phyloP scores from a whole-genome alignment of 2,329 filamentous ascomycete genomes.

The Neocatenulostroma microsporum region DNA sequence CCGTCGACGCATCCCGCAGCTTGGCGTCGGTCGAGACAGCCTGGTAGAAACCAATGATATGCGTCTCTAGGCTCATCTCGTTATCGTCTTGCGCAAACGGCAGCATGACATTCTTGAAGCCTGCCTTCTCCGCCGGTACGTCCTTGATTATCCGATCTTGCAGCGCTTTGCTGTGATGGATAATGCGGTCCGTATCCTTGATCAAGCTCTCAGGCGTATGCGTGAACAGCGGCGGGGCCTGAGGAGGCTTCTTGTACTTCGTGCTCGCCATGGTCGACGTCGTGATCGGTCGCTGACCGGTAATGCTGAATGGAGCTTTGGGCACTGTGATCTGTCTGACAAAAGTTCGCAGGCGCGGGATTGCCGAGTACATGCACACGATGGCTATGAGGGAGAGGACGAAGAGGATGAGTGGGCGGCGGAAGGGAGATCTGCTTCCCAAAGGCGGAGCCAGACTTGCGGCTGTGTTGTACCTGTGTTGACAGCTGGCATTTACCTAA shows the following conservation, averaged over 20 bases:
- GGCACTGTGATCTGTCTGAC: constrained; percentile 23
- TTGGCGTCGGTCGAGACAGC: constrained; percentile 43
- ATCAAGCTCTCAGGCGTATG: constrained; percentile 63
- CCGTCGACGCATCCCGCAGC: constrained; percentile 44
- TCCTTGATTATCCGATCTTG: constrained; percentile 61
- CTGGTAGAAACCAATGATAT: constrained; percentile 51
- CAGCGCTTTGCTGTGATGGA: constrained; percentile 54
- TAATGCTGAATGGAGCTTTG: constrained; percentile 24
- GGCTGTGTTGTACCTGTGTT: too few species aligned
- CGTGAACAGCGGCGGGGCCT: constrained; percentile 69
- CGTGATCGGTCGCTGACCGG: constrained; percentile 31
- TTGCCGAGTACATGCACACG: constrained; percentile 28
- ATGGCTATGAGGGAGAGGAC: constrained; percentile 26
- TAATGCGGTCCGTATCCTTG: constrained; percentile 54
- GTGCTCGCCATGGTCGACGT: constrained; percentile 57
- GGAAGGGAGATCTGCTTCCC: constrained; percentile 11
- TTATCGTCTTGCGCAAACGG: constrained; percentile 62
- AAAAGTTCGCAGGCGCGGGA: constrained; percentile 26
- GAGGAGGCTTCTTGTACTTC: constrained; percentile 65
- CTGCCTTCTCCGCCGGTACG: constrained; percentile 49
- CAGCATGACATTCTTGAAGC: constrained; percentile 51
- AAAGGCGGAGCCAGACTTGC: constrained; percentile 5
- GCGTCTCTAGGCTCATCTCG: constrained; percentile 42
- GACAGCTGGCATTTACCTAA: too few species aligned
- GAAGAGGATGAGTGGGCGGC: constrained; percentile 23